Conservation (phyloP, 257 asterid genomes). For the Ocimum tenuiflorum region DNA sequence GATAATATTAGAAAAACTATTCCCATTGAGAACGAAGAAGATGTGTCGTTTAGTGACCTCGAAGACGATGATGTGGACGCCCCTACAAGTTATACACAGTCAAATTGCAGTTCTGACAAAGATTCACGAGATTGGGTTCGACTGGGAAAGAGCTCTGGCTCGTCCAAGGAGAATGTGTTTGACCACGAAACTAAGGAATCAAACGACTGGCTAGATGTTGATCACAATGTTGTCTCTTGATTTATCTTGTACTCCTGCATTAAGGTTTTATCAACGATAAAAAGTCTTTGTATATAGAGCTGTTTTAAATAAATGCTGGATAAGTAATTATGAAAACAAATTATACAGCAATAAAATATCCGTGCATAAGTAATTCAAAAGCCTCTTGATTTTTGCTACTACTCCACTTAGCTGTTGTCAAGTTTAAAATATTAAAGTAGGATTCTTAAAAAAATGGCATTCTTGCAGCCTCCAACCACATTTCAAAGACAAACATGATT, state of each 20-base stretch:
- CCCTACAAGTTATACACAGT: slow-evolving; percentile 42
- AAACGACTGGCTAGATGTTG: slow-evolving; percentile 63
- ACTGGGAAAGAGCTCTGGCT: slow-evolving; percentile 42
- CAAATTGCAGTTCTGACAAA: slow-evolving; percentile 53
- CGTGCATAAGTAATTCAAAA: too few relatives aligned
- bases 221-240: slow-evolving; percentile 54
- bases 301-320: slow-evolving; percentile 12
- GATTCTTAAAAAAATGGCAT: background rate
- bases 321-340: too few relatives aligned
- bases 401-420: background rate
- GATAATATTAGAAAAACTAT: slow-evolving; percentile 34
- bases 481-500: background rate
- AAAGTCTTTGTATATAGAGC: slow-evolving; percentile 26
- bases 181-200: slow-evolving; percentile 45
- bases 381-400: background rate
- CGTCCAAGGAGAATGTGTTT: slow-evolving; percentile 21
- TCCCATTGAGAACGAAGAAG: slow-evolving; percentile 71
- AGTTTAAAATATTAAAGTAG: background rate
- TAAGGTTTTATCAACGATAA: slow-evolving; percentile 19
- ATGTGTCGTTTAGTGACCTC: slow-evolving; percentile 95
- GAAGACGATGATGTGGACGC: slow-evolving; percentile 80
- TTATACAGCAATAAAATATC: too few relatives aligned
- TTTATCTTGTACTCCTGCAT: slow-evolving; percentile 3
- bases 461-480: background rate
- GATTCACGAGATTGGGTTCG: slow-evolving; percentile 87